These are phyloP conservation scores for Syncephalastrum monosporum DNA, from an alignment of 371 early-diverging fungal genomes.

Conservation along the genomic window DNA sequence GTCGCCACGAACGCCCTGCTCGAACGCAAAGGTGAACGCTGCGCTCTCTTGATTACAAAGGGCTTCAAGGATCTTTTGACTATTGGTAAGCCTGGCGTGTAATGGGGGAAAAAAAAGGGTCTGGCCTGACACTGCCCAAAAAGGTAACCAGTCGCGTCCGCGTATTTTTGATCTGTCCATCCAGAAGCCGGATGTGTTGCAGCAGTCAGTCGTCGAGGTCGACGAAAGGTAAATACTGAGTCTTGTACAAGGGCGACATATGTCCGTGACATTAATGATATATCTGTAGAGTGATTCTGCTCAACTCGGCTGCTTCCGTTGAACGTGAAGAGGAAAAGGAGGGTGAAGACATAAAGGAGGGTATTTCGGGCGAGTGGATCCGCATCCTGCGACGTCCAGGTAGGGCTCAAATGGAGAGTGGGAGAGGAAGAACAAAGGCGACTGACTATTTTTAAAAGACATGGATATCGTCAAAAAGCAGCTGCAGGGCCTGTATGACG, in stretches of 20 bases:
- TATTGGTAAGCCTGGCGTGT: slow-evolving; percentile 46
- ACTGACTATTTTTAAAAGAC: slow-evolving; percentile 10
- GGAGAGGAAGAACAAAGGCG: background rate
- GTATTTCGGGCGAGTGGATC: slow-evolving; percentile 88
- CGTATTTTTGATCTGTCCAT: slow-evolving; percentile 93
- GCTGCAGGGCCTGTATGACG: slow-evolving; percentile 59
- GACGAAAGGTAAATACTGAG: slow-evolving; percentile 73
- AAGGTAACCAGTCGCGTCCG: slow-evolving; percentile 91
- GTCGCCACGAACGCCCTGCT: slow-evolving; percentile 96
- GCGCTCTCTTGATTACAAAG: slow-evolving; percentile 86
- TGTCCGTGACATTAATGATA: background rate
- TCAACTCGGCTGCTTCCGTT: slow-evolving; percentile 65
- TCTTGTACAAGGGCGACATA: background rate
- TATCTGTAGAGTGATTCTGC: slow-evolving; percentile 64
- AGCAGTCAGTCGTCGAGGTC: slow-evolving; percentile 82
- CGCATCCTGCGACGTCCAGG: slow-evolving; percentile 69
- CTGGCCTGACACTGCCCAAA: background rate
- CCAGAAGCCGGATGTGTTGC: slow-evolving; percentile 79
- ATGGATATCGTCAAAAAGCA: slow-evolving; percentile 48
- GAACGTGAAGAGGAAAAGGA: slow-evolving; percentile 42
- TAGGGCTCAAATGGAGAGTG: slow-evolving; percentile 16
- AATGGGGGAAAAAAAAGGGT: background rate
- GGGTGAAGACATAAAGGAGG: slow-evolving; percentile 50
- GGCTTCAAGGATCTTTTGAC: slow-evolving; percentile 80
- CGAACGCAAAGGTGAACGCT: slow-evolving; percentile 87